Conservation (phyloP, 768 basidiomycete species). For the Boletus tomentosulus region DNA sequence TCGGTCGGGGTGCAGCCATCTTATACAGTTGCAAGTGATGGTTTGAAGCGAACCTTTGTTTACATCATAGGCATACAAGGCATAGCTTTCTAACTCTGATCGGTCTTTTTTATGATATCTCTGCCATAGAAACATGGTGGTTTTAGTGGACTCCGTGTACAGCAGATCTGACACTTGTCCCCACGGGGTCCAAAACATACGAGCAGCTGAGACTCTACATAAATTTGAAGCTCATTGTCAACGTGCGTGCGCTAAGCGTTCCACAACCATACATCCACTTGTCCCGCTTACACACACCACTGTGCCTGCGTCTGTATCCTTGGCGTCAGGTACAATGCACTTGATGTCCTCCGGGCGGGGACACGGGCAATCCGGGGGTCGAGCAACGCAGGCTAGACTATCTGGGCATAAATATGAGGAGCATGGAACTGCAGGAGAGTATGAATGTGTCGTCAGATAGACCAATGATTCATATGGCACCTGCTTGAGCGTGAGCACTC, state of each 20-base stretch:
- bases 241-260: slow-evolving; percentile 37
- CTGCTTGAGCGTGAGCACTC: slow-evolving; percentile 59
- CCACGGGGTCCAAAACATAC: too few species aligned
- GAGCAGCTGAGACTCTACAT: too few species aligned
- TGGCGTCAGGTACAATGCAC: slow-evolving; percentile 64
- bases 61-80: slow-evolving; percentile 15
- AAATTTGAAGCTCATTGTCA: slow-evolving; percentile 8
- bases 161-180: too few species aligned
- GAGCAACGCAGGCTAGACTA: slow-evolving; percentile 60
- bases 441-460: background rate
- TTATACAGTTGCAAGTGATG: background rate
- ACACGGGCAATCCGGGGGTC: slow-evolving; percentile 67
- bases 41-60: slow-evolving; percentile 6
- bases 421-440: slow-evolving; percentile 55
- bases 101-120: background rate
- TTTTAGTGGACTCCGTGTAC: background rate
- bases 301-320: slow-evolving; percentile 50
- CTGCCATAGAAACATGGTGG: background rate
- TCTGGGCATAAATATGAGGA: slow-evolving; percentile 72
- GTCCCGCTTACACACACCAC: slow-evolving; percentile 68
- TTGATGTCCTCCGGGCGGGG: slow-evolving; percentile 73
- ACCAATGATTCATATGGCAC: slow-evolving; percentile 35
- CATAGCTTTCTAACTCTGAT: background rate
- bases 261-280: slow-evolving; percentile 59
- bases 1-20: slow-evolving; percentile 70